These are phyloP conservation scores for Phlyctochytrium arcticum DNA, from an alignment of 192 early-diverging fungal genomes.

Conservation along the genomic window DNA sequence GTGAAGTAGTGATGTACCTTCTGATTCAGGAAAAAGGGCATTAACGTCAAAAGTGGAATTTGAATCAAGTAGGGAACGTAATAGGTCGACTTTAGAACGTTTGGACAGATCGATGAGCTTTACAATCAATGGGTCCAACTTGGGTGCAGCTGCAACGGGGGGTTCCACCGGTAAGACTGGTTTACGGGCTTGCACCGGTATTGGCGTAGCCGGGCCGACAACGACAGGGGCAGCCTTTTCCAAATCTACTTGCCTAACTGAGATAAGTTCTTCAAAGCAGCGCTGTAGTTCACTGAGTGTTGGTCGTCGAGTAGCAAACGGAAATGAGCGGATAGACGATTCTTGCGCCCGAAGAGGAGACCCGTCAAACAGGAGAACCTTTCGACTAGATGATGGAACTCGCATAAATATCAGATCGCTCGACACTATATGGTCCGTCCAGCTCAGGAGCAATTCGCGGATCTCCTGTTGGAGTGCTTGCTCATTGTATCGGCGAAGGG, in stretches of 20 bases:
- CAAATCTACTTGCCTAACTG: constrained; percentile 34
- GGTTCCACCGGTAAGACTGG: background rate
- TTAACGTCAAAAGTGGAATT: constrained; percentile 34
- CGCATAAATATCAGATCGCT: constrained; percentile 76
- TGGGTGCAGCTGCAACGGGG: no score
- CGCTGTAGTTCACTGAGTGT: constrained; percentile 68
- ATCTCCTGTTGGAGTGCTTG: constrained; percentile 74
- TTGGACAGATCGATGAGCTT: constrained; percentile 57
- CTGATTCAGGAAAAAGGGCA: constrained; percentile 19
- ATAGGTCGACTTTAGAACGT: constrained; percentile 57
- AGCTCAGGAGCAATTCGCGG: constrained; percentile 63
- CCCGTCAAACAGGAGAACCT: constrained; percentile 36
- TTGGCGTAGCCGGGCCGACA: no score
- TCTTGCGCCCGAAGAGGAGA: constrained; percentile 31
- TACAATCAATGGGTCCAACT: constrained; percentile 6
- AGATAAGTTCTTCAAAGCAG: constrained; percentile 60
- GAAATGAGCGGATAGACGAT: constrained; percentile 58
- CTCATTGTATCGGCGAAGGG: constrained; percentile 89
- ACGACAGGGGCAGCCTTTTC: background rate
- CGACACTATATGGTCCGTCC: constrained; percentile 60
- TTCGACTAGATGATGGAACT: constrained; percentile 41
- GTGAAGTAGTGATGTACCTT: constrained; percentile 65
- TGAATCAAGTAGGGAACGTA: constrained; percentile 54
- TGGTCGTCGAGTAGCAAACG: constrained; percentile 76
- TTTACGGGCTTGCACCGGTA: background rate